These are phyloP conservation scores for Fusarium nematophilum DNA, from an alignment of 2,329 filamentous ascomycete genomes.

Conservation along the genomic window DNA sequence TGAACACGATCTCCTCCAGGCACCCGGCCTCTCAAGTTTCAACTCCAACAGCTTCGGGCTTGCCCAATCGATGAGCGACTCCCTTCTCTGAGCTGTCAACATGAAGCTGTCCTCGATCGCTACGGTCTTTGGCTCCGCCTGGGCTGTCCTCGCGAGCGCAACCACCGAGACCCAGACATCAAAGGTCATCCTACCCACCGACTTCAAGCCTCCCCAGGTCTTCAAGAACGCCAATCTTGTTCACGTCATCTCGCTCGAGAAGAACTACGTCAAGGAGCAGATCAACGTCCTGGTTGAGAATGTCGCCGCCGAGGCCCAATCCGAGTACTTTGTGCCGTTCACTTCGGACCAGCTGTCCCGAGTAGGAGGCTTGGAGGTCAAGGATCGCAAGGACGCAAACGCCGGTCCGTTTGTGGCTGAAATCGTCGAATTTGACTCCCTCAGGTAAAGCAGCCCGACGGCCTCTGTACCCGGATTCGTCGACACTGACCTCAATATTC, in stretches of 20 bases:
- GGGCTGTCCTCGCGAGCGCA: constrained; percentile 55
- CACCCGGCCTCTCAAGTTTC: constrained; percentile 26
- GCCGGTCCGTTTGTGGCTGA: constrained; percentile 76
- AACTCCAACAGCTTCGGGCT: constrained; percentile 35
- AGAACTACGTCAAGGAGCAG: constrained; percentile 88
- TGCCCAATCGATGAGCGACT: constrained; percentile 50
- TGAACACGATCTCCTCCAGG: constrained; percentile 18
- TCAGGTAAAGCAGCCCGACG: constrained; percentile 60
- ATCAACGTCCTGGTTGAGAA: constrained; percentile 97
- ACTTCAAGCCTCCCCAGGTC: constrained; percentile 87
- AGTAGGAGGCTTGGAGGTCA: constrained; percentile 89
- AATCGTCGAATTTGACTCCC: constrained; percentile 70
- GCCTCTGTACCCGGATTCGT: not conserved
- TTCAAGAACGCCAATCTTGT: constrained; percentile 96
- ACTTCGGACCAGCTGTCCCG: constrained; percentile 78
- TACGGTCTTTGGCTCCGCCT: constrained; percentile 69
- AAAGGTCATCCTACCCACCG: constrained; percentile 68
- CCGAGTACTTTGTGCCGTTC: constrained; percentile 93
- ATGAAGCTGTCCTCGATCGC: constrained; percentile 62
- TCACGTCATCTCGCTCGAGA: constrained; percentile 90
- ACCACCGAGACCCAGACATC: constrained; percentile 60
- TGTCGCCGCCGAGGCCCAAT: constrained; percentile 79
- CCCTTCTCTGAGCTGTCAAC: constrained; percentile 41
- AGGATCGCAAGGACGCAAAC: constrained; percentile 85
- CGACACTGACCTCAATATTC: constrained; percentile 25